Evolutionary conservation across 2,329 filamentous ascomycete genomes (phyloP).

Genomic region (Botrytis galanthina): DNA sequence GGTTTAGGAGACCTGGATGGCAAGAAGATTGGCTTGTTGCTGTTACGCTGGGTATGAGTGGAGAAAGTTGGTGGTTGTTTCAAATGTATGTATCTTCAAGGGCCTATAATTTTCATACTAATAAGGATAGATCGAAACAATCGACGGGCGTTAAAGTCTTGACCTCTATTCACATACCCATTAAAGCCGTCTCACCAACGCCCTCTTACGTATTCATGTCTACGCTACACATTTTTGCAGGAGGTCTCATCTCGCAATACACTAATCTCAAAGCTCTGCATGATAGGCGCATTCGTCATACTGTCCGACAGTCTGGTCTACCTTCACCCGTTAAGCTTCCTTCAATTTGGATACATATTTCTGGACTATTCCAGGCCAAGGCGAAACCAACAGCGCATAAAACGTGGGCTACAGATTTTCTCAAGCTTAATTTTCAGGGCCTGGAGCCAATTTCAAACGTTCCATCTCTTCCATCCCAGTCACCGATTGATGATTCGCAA

Average conservation of each 20-base stretch:
- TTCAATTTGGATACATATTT: conserved; percentile 32
- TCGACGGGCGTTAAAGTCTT: conserved; percentile 28
- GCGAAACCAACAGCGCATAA: conserved; percentile 27
- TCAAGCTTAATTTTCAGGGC: conserved; percentile 55
- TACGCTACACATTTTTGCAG: conserved; percentile 40
- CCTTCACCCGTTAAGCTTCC: conserved; percentile 33
- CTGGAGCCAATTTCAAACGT: conserved; percentile 27
- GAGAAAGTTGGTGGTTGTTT: conserved; percentile 78
- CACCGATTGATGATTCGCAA: neutral
- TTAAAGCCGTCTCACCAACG: conserved; percentile 31
- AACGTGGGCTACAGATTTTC: conserved; percentile 58
- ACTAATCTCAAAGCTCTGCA: conserved; percentile 40
- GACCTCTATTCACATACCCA: conserved; percentile 31
- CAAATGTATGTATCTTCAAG: conserved; percentile 47
- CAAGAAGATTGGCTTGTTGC: conserved; percentile 68
- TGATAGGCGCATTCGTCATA: conserved; percentile 28
- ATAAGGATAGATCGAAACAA: conserved; percentile 21
- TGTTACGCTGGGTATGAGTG: conserved; percentile 66
- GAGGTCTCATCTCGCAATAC: conserved; percentile 41
- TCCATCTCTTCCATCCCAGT: neutral
- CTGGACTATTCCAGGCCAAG: conserved; percentile 33
- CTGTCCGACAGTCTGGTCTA: conserved; percentile 35
- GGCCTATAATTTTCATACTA: conserved; percentile 1
- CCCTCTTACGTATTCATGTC: conserved; percentile 39
- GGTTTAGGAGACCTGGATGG: conserved; percentile 74